Evolutionary conservation across 257 asterid genomes (phyloP), one percentile per base, ranked within the genome.

Genomic region (Ocimum tenuiflorum): DNA sequence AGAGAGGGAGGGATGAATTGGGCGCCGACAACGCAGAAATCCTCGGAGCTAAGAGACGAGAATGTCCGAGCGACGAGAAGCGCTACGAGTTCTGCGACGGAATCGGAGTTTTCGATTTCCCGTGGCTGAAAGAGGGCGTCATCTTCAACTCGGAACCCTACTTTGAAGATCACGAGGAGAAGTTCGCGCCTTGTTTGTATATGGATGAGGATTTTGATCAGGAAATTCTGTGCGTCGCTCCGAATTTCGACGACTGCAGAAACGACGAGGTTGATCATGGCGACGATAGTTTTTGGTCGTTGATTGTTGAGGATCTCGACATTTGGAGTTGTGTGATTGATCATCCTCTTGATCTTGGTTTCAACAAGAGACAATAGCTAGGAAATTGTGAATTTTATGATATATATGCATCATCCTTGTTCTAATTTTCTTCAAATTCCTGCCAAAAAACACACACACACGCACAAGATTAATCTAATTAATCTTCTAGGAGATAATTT

Each of bases 51-150:
- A 74, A 80, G 65, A 71, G 64, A 62, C 73, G 24, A 15, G 70
- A 73, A 42, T 47, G n/a, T n/a, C n/a, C n/a, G n/a, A n/a, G n/a
- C 12, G 52, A 71, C 0, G 38, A 64, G 6, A 54, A 11, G 17
- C 31, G 63, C n/a, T 63, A 27, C 61, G 72, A 76, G 2, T 75
- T 70, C n/a, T 24, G 35, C 11, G 82, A 79, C n/a, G 74, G 63
- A 4, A 6, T 33, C 22, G 88, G 83, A 49, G 77, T 82, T 52
- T 82, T 82, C 65, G 85, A 82, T 69, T 82, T 82, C 22, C 88
- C 88, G 0, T 82, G 88, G 88, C 80, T 79, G 5, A 77, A 79
- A 22, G 83, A 82, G 8, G 78, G 83, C 22, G 54, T 2, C 5
- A 0, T 63, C 60, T 77, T 74, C 29, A 70, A 70, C 22, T 60